These are phyloP conservation scores for Trapa bicornis DNA, from an alignment of 345 rosid species.

Conservation along the genomic window DNA sequence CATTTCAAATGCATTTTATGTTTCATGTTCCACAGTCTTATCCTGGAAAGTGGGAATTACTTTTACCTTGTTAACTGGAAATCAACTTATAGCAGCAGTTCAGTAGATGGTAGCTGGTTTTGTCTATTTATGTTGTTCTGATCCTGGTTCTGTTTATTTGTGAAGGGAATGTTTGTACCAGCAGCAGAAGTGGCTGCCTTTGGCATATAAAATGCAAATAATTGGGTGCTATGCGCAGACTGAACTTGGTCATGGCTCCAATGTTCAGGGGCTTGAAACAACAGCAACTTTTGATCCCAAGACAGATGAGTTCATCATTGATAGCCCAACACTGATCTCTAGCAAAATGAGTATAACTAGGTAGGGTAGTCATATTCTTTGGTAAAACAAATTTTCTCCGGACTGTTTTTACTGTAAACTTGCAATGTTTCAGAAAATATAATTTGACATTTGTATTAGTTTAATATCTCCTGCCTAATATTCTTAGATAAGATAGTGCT, in stretches of 20 bases:
- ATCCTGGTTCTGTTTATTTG: slow-evolving; percentile 10
- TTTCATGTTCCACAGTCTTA: neutral
- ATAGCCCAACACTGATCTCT: slow-evolving; percentile 92
- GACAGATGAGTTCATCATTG: slow-evolving; percentile 76
- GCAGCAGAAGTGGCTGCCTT: slow-evolving; percentile 81
- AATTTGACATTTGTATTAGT: neutral
- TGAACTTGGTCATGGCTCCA: slow-evolving; percentile 99
- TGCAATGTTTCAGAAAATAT: neutral
- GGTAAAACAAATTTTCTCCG: no score
- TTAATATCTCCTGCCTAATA: neutral
- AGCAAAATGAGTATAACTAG: slow-evolving; percentile 49
- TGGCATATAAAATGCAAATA: slow-evolving; percentile 91
- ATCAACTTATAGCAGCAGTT: neutral
- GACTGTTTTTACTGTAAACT: neutral
- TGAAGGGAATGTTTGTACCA: slow-evolving; percentile 90
- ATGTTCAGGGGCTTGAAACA: slow-evolving; percentile 98
- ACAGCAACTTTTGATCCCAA: slow-evolving; percentile 91
- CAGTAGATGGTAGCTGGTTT: neutral
- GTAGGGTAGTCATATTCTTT: neutral
- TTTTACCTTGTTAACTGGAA: neutral
- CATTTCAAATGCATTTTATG: neutral
- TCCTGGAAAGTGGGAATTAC: neutral
- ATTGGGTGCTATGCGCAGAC: slow-evolving; percentile 99
- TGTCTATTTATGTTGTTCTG: neutral
- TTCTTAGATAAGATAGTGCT: neutral